Conservation (phyloP, 129 eudicot species). For the Logfia minima region DNA sequence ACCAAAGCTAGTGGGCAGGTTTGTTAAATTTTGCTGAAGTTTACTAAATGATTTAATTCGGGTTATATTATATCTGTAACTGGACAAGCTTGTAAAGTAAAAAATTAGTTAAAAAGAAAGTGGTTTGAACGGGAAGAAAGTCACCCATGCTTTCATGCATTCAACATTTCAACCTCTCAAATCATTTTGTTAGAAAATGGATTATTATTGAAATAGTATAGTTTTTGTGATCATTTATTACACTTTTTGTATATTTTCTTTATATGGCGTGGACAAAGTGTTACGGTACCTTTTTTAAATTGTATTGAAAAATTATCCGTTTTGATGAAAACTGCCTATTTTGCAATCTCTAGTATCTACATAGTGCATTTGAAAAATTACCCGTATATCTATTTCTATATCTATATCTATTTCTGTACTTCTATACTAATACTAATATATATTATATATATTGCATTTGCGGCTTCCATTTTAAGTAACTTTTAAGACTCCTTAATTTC, state of each 20-base stretch:
- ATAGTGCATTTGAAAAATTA: background rate
- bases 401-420: background rate
- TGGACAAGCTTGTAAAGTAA: background rate
- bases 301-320: background rate
- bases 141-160: background rate
- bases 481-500: background rate
- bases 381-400: background rate
- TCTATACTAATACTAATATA: too few species aligned
- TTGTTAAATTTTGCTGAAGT: conserved; percentile 25
- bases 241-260: background rate
- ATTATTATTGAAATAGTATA: background rate
- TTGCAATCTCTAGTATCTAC: background rate
- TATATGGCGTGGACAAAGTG: background rate
- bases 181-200: background rate
- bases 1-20: conserved; percentile 48
- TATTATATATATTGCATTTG: background rate
- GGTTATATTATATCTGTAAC: background rate
- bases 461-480: background rate
- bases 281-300: too few species aligned
- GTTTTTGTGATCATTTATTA: background rate
- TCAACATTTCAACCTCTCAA: background rate
- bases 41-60: background rate
- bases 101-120: background rate
- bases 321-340: background rate
- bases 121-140: background rate